Conservation (phyloP, 1,284 basidiomycete species). For the Puccinia horiana region DNA sequence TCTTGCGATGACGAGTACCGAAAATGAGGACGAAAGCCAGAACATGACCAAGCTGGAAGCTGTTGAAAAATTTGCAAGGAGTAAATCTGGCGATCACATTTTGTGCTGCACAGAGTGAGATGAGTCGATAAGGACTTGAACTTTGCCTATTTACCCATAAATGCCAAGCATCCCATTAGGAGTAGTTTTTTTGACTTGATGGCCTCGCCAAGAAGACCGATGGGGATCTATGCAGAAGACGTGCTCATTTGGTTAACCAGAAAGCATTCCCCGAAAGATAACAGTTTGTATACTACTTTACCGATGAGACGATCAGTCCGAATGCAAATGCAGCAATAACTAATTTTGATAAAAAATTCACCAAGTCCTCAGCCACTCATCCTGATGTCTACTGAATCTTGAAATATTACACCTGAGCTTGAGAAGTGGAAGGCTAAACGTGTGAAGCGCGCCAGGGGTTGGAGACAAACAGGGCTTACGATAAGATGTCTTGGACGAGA, state of each 20-base stretch:
- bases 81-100: background rate
- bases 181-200: slow-evolving; percentile 20
- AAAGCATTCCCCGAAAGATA: background rate
- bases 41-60: slow-evolving; percentile 38
- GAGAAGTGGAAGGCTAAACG: background rate
- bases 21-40: slow-evolving; percentile 18
- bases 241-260: background rate
- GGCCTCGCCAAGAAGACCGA: slow-evolving; percentile 22
- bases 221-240: background rate
- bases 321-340: slow-evolving; percentile 43
- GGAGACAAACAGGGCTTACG: slow-evolving; percentile 14
- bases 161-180: background rate
- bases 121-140: background rate
- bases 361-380: background rate
- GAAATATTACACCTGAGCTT: background rate
- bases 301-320: slow-evolving; percentile 40
- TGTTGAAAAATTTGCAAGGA: background rate
- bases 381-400: background rate
- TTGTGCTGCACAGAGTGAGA: background rate
- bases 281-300: background rate
- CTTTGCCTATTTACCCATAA: slow-evolving; percentile 17
- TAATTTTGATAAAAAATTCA: background rate
- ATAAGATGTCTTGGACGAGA: slow-evolving; percentile 21
- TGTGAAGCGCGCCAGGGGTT: background rate
- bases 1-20: slow-evolving; percentile 30